Evolutionary conservation across 2,329 filamentous ascomycete genomes (phyloP), one percentile per base, ranked within the genome.

Genomic region (Lachnellula cervina): DNA sequence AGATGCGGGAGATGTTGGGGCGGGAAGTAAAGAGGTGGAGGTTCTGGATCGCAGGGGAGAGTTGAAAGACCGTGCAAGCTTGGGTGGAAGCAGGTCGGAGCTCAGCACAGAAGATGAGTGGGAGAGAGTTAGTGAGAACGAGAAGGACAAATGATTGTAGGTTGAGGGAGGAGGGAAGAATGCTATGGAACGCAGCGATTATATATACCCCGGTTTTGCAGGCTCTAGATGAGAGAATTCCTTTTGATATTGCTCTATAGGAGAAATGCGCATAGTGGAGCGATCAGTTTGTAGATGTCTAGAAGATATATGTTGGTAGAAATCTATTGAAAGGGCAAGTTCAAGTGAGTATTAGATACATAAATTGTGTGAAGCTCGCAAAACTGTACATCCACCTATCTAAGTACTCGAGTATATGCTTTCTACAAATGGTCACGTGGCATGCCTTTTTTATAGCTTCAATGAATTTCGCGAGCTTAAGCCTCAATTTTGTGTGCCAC

Each of bases 71-170:
- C 61, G 66, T 28, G 54, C 66, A 64, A 56, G 64, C 45, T 64
- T 71, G 48, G 70, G 73, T 50, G 77, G 76, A 38, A 76, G 74
- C 23, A 81, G 78, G 70, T 77, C 76, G 58, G 78, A 80, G 51
- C 71, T 76, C n/a, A 93, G 90, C 73, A 97, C 92, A 4, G 93
- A 97, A 74, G 93, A 93, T 68, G 93, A 97, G 74, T 97, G 93
- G 93, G 93, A 97, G 77, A 95, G 94, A 77, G 88, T 97, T 4
- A 90, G 89, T 21, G 88, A 88, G 71, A 82, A 78, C 56, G 83
- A 84, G 76, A 83, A 82, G 71, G 77, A 77, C 57, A 81, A 80
- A 68, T 80, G 60, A 70, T 52, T 34, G 19, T 35, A 64, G 34
- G 19, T 16, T 40, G 16, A 16, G n/a, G 8, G 28, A 13, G 8